phyloP scores from a whole-genome alignment of 148 eudicot species.

The Rhododendron griersonianum region DNA sequence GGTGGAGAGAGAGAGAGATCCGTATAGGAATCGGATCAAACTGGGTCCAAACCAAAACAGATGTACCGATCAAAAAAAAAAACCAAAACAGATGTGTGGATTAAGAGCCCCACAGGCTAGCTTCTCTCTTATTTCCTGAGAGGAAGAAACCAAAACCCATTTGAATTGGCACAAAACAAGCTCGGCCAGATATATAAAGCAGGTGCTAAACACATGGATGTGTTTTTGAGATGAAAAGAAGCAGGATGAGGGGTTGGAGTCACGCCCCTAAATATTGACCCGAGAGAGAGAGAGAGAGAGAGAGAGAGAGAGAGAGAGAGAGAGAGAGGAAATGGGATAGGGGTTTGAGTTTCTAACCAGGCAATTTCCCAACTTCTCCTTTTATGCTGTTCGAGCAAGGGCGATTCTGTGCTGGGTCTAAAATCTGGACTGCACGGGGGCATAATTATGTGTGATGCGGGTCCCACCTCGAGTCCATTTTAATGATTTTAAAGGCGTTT shows the following conservation, averaged over 20 bases:
- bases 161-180: conserved; percentile 13
- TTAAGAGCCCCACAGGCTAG: conserved; percentile 3
- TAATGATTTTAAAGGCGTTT: too few relatives aligned
- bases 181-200: neutral
- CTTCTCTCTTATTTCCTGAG: neutral
- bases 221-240: neutral
- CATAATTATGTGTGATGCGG: neutral
- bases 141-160: neutral
- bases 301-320: neutral
- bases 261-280: conserved; percentile 16
- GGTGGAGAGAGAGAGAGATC: conserved; percentile 1
- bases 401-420: neutral
- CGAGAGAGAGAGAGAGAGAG: neutral
- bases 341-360: neutral
- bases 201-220: neutral
- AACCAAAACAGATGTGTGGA: conserved; percentile 4
- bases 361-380: conserved; percentile 14
- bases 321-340: neutral
- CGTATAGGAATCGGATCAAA: conserved; percentile 1
- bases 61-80: too few relatives aligned
- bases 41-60: conserved; percentile 5
- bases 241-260: conserved; percentile 19
- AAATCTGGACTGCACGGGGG: neutral
- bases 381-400: conserved; percentile 12
- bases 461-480: neutral